A percentile compares a stretch with the other conserved stretches of the same genome.
Conservation (phyloP, 2,329 filamentous ascomycete species). For the Colletotrichum zoysiae region DNA sequence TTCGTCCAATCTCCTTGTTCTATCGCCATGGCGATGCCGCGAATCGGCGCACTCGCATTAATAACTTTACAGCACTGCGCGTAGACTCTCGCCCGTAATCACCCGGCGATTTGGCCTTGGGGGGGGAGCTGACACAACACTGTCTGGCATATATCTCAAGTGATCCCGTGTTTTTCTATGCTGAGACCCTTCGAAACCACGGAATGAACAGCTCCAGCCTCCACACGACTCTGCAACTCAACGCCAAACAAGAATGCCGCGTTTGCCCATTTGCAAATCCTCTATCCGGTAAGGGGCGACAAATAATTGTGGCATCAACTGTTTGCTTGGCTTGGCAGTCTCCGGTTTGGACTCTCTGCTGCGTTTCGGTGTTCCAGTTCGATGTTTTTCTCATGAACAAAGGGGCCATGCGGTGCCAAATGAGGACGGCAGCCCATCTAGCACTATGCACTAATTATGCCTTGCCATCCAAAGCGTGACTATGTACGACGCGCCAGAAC, state of each 20-base stretch:
- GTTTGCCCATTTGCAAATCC: slow-evolving; percentile 26
- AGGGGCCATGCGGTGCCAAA: slow-evolving; percentile 16
- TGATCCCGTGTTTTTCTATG: slow-evolving; percentile 21
- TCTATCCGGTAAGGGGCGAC: slow-evolving; percentile 1
- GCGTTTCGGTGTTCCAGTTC: slow-evolving; percentile 3
- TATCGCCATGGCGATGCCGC: not conserved
- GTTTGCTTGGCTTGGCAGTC: slow-evolving; percentile 20
- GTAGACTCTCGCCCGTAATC: not conserved
- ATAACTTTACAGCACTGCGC: not conserved
- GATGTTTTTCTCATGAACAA: slow-evolving; percentile 21
- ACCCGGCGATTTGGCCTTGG: not conserved
- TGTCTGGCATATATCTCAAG: slow-evolving; percentile 29
- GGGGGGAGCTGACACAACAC: not conserved
- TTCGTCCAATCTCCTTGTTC: slow-evolving; percentile 5
- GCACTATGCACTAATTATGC: not conserved
- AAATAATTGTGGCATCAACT: not conserved
- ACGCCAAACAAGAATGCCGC: slow-evolving; percentile 14
- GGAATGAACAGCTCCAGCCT: not conserved
- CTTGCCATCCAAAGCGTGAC: not conserved
- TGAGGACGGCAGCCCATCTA: slow-evolving; percentile 21
- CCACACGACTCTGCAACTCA: slow-evolving; percentile 21
- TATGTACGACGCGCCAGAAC: not conserved
- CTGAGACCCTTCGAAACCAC: not conserved
- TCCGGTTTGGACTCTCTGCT: slow-evolving; percentile 8
- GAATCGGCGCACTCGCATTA: slow-evolving; percentile 32